These are phyloP conservation scores for Alnus rubra DNA, from an alignment of 306 rosid genomes.

Conservation along the genomic window DNA sequence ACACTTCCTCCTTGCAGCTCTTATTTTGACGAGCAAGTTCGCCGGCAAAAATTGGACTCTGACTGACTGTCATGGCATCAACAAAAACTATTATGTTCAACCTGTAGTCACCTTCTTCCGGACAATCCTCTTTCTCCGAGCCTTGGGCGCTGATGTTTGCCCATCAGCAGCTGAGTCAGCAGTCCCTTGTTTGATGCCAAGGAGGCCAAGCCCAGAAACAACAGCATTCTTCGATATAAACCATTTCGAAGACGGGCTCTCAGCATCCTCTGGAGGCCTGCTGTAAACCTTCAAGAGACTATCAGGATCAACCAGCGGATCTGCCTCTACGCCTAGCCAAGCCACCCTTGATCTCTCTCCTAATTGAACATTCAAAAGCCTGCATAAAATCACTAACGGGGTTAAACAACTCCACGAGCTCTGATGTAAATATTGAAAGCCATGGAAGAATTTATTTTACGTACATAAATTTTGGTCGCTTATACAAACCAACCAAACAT, in stretches of 20 bases:
- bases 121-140: conserved; percentile 80
- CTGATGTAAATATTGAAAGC: background rate
- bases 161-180: conserved; percentile 44
- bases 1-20: conserved; percentile 15
- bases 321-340: conserved; percentile 97
- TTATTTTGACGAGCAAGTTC: background rate
- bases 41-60: conserved; percentile 55
- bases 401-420: conserved; percentile 14
- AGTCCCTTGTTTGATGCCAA: conserved; percentile 79
- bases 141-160: conserved; percentile 67
- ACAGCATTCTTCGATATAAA: conserved; percentile 88
- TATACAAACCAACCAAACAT: background rate
- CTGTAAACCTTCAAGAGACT: conserved; percentile 74
- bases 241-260: conserved; percentile 74
- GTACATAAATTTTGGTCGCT: background rate
- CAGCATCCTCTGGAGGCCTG: conserved; percentile 66
- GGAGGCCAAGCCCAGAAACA: conserved; percentile 95
- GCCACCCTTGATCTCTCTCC: conserved; percentile 93
- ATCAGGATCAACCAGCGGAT: conserved; percentile 81
- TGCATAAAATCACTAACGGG: conserved; percentile 36
- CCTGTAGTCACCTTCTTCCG: conserved; percentile 82
- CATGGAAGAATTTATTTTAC: background rate
- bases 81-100: conserved; percentile 44
- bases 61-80: conserved; percentile 1
- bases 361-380: conserved; percentile 76